These are phyloP conservation scores for Solanum tarijense DNA, from an alignment of 257 asterid genomes.

Conservation along the genomic window DNA sequence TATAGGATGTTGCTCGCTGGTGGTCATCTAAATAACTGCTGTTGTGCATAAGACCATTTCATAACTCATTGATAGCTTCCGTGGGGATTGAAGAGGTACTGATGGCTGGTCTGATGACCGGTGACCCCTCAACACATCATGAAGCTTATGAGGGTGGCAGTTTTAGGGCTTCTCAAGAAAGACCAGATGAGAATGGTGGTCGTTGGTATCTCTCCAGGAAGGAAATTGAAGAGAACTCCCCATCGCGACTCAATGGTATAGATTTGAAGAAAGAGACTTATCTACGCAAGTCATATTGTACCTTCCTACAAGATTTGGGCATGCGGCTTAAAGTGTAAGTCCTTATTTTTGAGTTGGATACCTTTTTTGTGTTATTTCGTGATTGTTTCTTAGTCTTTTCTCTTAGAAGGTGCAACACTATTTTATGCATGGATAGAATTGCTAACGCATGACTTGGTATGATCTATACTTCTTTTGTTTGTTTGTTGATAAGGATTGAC, in stretches of 20 bases:
- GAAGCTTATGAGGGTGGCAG: conserved; percentile 52
- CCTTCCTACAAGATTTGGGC: conserved; percentile 79
- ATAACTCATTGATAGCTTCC: conserved; percentile 4
- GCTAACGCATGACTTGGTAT: neutral
- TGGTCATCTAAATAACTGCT: conserved; percentile 16
- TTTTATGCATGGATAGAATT: neutral
- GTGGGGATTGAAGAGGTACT: conserved; percentile 23
- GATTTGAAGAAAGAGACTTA: conserved; percentile 84
- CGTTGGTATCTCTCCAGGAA: conserved; percentile 72
- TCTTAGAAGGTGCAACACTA: neutral
- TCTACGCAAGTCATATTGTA: conserved; percentile 74
- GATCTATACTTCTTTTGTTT: neutral
- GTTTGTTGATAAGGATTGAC: neutral
- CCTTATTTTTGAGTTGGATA: neutral
- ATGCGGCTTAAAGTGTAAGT: conserved; percentile 94
- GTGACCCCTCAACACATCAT: conserved; percentile 51
- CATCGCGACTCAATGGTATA: conserved; percentile 72
- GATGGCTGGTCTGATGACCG: conserved; percentile 56
- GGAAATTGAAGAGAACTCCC: conserved; percentile 87
- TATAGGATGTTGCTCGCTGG: conserved; percentile 14
- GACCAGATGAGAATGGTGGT: conserved; percentile 52
- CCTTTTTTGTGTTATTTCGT: neutral
- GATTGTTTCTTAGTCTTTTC: neutral
- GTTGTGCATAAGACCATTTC: conserved; percentile 12
- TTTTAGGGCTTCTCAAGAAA: conserved; percentile 44